Conservation (phyloP, 2,329 filamentous ascomycete species). For the Talaromyces sp. region DNA sequence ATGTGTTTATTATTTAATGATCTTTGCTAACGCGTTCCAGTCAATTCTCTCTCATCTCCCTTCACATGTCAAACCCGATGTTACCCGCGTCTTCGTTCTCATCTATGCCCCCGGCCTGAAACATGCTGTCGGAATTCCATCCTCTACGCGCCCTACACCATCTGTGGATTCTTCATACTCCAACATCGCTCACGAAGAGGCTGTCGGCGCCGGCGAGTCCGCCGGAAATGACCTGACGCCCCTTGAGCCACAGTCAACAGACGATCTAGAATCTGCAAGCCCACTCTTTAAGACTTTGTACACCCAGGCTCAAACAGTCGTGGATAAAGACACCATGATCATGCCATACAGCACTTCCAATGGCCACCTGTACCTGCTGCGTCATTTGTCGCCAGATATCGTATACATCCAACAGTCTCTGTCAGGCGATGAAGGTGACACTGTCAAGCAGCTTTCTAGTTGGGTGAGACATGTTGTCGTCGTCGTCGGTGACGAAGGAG, state of each 20-base stretch:
- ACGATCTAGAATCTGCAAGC: conserved; percentile 44
- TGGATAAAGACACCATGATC: conserved; percentile 80
- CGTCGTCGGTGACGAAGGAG: conserved; percentile 52
- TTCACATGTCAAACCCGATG: conserved; percentile 66
- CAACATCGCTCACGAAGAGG: conserved; percentile 73
- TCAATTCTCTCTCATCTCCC: conserved; percentile 87
- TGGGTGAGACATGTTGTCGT: conserved; percentile 59
- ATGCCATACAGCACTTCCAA: conserved; percentile 81
- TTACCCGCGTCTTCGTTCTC: conserved; percentile 75
- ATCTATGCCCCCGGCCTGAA: conserved; percentile 82
- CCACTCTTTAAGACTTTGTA: conserved; percentile 74
- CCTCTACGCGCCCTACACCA: conserved; percentile 52
- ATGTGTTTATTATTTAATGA: neutral
- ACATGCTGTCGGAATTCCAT: conserved; percentile 42
- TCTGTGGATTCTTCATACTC: conserved; percentile 78
- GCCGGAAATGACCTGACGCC: conserved; percentile 51
- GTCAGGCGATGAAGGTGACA: conserved; percentile 66
- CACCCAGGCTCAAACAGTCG: conserved; percentile 69
- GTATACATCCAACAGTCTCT: conserved; percentile 86
- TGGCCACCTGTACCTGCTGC: conserved; percentile 80
- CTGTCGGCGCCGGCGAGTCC: conserved; percentile 29
- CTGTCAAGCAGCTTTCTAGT: conserved; percentile 61
- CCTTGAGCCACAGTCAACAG: conserved; percentile 43
- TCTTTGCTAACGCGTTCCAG: conserved; percentile 38
- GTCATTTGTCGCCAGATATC: conserved; percentile 76